These are phyloP conservation scores for Brassica cretica DNA, from an alignment of 345 rosid genomes.

Conservation along the genomic window DNA sequence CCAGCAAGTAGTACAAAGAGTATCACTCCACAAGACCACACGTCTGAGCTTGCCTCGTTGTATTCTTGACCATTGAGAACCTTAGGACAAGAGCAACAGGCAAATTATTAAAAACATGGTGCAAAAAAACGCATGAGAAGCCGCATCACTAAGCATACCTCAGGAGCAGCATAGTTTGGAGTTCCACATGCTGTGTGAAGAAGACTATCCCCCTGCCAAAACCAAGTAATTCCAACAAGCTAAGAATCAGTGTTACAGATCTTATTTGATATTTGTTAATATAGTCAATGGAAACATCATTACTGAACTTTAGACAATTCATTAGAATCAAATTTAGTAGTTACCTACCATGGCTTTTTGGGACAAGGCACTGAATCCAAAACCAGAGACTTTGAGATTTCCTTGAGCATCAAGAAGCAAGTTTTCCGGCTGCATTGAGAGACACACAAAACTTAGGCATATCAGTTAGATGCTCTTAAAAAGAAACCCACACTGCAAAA, in stretches of 20 bases:
- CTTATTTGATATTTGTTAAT: neutral
- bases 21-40: constrained; percentile 99
- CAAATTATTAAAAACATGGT: constrained; percentile 8
- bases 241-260: constrained; percentile 15
- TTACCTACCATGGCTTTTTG: constrained; percentile 92
- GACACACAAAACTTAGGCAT: constrained; percentile 16
- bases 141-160: constrained; percentile 54
- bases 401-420: constrained; percentile 78
- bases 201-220: constrained; percentile 68
- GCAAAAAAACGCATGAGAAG: constrained; percentile 16
- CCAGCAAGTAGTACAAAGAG: constrained; percentile 94
- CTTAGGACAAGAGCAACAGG: constrained; percentile 44
- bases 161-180: constrained; percentile 88
- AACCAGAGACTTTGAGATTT: constrained; percentile 86
- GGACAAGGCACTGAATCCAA: constrained; percentile 84
- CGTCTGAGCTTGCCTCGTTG: constrained; percentile 50
- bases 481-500: neutral
- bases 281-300: constrained; percentile 4
- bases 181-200: constrained; percentile 68
- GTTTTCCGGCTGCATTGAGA: constrained; percentile 74
- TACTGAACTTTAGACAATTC: constrained; percentile 3
- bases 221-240: constrained; percentile 18
- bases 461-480: neutral
- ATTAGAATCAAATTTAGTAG: constrained; percentile 15
- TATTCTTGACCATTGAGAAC: constrained; percentile 75